These are phyloP conservation scores for Leccinum fuscescens DNA, from an alignment of 1,284 basidiomycete species.

Conservation along the genomic window DNA sequence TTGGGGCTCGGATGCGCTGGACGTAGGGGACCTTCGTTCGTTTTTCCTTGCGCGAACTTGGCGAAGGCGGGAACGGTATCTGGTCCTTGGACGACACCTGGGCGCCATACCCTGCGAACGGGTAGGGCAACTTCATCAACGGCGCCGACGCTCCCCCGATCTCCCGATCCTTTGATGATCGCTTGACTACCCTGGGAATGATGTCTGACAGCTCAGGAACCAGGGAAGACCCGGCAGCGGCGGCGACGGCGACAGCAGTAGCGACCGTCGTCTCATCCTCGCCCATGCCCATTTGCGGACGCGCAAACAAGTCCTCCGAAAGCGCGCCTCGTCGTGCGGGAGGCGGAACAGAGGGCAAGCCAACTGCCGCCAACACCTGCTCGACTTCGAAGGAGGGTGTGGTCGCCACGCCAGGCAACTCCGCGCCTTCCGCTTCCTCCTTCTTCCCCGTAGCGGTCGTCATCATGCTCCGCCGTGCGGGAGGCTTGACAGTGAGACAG, in stretches of 20 bases:
- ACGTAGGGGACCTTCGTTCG: slow-evolving; percentile 26
- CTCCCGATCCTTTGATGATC: slow-evolving; percentile 39
- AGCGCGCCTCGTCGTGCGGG: slow-evolving; percentile 55
- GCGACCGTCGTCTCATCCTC: slow-evolving; percentile 2
- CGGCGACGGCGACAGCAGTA: background rate
- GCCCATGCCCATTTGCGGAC: slow-evolving; percentile 36
- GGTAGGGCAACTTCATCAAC: slow-evolving; percentile 53
- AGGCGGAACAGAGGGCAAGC: slow-evolving; percentile 49
- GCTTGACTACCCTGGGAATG: slow-evolving; percentile 43
- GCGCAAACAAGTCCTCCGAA: slow-evolving; percentile 60
- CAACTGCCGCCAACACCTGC: slow-evolving; percentile 67
- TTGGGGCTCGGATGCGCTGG: slow-evolving; percentile 19
- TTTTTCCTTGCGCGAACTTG: slow-evolving; percentile 38
- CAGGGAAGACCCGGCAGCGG: slow-evolving; percentile 14
- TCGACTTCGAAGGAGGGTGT: slow-evolving; percentile 54
- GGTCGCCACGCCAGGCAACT: slow-evolving; percentile 28
- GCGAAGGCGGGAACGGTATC: slow-evolving; percentile 71
- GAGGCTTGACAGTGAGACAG: slow-evolving; percentile 56
- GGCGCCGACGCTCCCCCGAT: slow-evolving; percentile 37
- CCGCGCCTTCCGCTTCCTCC: slow-evolving; percentile 34
- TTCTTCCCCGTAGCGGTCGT: slow-evolving; percentile 28
- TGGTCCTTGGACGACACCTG: slow-evolving; percentile 57
- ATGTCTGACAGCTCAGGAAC: slow-evolving; percentile 41
- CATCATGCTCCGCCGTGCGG: slow-evolving; percentile 32
- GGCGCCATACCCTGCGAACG: slow-evolving; percentile 55